A percentile compares a stretch with the other conserved stretches of the same genome.
Conservation (phyloP, 225 moss, liverwort and hornwort genomes). For the Sphagnum contortum region DNA sequence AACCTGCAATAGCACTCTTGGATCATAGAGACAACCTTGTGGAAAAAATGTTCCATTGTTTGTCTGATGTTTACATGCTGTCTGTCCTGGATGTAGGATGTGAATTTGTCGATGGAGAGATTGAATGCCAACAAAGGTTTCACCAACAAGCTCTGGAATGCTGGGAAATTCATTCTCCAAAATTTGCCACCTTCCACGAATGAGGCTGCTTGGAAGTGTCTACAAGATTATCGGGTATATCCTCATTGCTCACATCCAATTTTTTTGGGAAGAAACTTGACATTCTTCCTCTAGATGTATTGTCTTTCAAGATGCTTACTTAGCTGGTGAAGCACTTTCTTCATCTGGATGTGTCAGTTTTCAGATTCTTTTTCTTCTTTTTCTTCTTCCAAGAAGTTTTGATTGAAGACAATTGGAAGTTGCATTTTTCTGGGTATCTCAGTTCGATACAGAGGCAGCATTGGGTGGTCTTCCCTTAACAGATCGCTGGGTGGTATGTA, state of each 20-base stretch:
- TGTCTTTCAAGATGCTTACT: neutral
- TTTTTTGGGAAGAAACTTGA: too few species aligned
- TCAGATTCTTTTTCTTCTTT: too few species aligned
- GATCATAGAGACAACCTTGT: too few species aligned
- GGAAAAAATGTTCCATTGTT: too few species aligned
- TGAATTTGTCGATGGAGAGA: slow-evolving; percentile 83
- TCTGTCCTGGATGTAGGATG: slow-evolving; percentile 35
- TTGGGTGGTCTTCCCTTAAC: slow-evolving; percentile 45
- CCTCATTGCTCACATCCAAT: too few species aligned
- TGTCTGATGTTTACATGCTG: too few species aligned
- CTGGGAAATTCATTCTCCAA: slow-evolving; percentile 79
- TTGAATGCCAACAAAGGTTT: slow-evolving; percentile 77
- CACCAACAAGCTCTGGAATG: slow-evolving; percentile 92
- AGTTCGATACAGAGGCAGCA: slow-evolving; percentile 34
- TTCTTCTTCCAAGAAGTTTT: too few species aligned
- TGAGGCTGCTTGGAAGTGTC: slow-evolving; percentile 39
- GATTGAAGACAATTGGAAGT: too few species aligned
- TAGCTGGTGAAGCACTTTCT: too few species aligned
- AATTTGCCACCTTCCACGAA: slow-evolving; percentile 59
- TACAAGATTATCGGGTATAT: slow-evolving; percentile 38
- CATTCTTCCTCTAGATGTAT: neutral
- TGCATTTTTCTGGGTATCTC: slow-evolving; percentile 8
- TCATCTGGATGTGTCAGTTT: too few species aligned
- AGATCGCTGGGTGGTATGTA: slow-evolving; percentile 82
- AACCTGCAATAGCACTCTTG: too few species aligned